These are phyloP conservation scores for Datura wrightii DNA, from an alignment of 257 asterid species.

Conservation along the genomic window DNA sequence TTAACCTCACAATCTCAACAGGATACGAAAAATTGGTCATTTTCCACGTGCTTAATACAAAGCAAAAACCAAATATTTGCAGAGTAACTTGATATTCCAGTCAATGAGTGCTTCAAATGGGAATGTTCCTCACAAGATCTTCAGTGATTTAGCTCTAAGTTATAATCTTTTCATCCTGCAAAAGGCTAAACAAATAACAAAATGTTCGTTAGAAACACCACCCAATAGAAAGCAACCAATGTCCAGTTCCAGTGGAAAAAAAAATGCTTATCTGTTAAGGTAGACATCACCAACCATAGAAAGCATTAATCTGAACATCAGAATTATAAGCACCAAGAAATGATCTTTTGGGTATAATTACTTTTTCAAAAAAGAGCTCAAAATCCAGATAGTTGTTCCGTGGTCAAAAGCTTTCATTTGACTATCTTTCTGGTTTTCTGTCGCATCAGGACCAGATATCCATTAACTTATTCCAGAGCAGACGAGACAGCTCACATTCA, in stretches of 20 bases:
- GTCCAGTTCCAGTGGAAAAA: background rate
- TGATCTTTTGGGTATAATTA: background rate
- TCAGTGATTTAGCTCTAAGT: background rate
- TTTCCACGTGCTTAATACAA: background rate
- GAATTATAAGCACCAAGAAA: slow-evolving; percentile 3
- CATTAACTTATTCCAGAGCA: background rate
- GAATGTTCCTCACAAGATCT: background rate
- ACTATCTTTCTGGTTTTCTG: background rate
- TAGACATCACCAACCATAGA: background rate
- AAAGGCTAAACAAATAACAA: background rate
- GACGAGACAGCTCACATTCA: slow-evolving; percentile 6
- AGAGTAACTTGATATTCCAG: background rate
- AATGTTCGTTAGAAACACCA: background rate
- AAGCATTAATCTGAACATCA: background rate
- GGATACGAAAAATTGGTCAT: slow-evolving; percentile 13
- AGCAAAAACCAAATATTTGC: background rate
- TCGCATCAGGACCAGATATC: background rate
- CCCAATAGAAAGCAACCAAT: background rate
- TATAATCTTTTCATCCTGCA: background rate
- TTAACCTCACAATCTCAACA: background rate
- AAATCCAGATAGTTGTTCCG: slow-evolving; percentile 5
- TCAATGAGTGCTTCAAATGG: background rate
- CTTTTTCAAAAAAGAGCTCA: background rate
- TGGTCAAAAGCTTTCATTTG: slow-evolving; percentile 1
- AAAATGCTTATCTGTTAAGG: background rate